Evolutionary conservation across 2,329 filamentous ascomycete species (phyloP).

Genomic region (Venturia pyrina): DNA sequence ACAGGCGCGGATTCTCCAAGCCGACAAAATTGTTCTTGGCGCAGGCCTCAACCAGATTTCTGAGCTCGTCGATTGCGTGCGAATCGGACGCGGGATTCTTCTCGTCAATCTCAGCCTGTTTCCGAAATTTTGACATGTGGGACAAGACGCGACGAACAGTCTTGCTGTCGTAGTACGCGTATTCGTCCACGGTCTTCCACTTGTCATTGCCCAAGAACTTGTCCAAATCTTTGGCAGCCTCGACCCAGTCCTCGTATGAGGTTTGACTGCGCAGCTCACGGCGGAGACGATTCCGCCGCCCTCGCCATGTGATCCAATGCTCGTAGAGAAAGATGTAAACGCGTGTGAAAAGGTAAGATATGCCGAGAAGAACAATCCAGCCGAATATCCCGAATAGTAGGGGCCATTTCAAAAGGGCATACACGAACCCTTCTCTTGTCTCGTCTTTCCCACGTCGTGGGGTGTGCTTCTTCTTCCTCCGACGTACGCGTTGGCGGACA

Average conservation of each 20-base stretch:
- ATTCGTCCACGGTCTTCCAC: slow-evolving; percentile 67
- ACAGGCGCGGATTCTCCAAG: slow-evolving; percentile 86
- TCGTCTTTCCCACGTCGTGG: slow-evolving; percentile 61
- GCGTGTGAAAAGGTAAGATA: slow-evolving; percentile 69
- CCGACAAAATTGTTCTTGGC: slow-evolving; percentile 98
- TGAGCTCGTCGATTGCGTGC: slow-evolving; percentile 61
- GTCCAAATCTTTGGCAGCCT: slow-evolving; percentile 70
- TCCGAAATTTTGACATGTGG: slow-evolving; percentile 58
- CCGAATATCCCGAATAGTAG: slow-evolving; percentile 68
- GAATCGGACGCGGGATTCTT: slow-evolving; percentile 30
- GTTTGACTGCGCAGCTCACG: slow-evolving; percentile 59
- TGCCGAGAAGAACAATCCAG: slow-evolving; percentile 67
- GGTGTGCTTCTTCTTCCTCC: slow-evolving; percentile 29
- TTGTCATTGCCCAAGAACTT: slow-evolving; percentile 66
- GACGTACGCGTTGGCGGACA: slow-evolving; percentile 60
- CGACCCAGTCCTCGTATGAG: slow-evolving; percentile 76
- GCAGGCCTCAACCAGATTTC: slow-evolving; percentile 71
- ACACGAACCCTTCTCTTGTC: slow-evolving; percentile 87
- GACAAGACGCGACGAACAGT: slow-evolving; percentile 69
- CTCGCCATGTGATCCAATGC: slow-evolving; percentile 82
- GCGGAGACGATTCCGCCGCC: slow-evolving; percentile 61
- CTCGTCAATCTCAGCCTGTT: slow-evolving; percentile 45
- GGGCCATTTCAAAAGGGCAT: slow-evolving; percentile 84
- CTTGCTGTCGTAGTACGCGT: slow-evolving; percentile 76
- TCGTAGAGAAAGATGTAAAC: slow-evolving; percentile 91